These are phyloP conservation scores for Mortierella sp. DNA, from an alignment of 371 early-diverging fungal species.

Conservation along the genomic window DNA sequence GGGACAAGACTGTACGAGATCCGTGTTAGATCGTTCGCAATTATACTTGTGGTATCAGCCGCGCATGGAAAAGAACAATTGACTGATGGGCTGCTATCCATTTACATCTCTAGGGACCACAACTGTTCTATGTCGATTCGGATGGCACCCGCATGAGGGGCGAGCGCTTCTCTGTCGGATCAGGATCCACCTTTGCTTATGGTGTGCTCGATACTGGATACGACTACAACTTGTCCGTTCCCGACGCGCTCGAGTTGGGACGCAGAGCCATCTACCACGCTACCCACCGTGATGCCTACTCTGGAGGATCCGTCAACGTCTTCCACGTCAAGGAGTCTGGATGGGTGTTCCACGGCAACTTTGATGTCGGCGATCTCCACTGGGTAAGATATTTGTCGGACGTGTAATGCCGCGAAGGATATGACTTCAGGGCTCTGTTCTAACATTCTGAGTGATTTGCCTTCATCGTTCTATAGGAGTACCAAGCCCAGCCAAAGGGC, in stretches of 20 bases:
- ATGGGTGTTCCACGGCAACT: slow-evolving; percentile 91
- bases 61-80: neutral
- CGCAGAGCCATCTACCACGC: slow-evolving; percentile 99
- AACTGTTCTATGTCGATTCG: slow-evolving; percentile 98
- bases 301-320: slow-evolving; percentile 97
- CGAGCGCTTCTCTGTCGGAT: slow-evolving; percentile 97
- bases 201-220: slow-evolving; percentile 98
- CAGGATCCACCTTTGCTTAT: slow-evolving; percentile 98
- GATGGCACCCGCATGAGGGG: slow-evolving; percentile 96
- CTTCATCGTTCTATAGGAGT: slow-evolving; percentile 24
- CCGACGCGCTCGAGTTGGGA: slow-evolving; percentile 97
- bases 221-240: slow-evolving; percentile 88
- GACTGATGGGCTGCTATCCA: neutral
- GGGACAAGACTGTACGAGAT: slow-evolving; percentile 90
- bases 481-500: slow-evolving; percentile 50
- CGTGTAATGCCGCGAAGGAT: neutral
- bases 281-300: slow-evolving; percentile 98
- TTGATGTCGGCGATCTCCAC: slow-evolving; percentile 91
- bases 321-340: slow-evolving; percentile 95
- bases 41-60: neutral
- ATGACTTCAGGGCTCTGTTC: neutral
- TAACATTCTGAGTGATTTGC: neutral
- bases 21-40: neutral
- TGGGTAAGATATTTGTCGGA: slow-evolving; percentile 68
- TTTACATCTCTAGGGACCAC: slow-evolving; percentile 81